phyloP scores from a whole-genome alignment of 2,329 filamentous ascomycete species.

The Cucurbitaria berberidis region DNA sequence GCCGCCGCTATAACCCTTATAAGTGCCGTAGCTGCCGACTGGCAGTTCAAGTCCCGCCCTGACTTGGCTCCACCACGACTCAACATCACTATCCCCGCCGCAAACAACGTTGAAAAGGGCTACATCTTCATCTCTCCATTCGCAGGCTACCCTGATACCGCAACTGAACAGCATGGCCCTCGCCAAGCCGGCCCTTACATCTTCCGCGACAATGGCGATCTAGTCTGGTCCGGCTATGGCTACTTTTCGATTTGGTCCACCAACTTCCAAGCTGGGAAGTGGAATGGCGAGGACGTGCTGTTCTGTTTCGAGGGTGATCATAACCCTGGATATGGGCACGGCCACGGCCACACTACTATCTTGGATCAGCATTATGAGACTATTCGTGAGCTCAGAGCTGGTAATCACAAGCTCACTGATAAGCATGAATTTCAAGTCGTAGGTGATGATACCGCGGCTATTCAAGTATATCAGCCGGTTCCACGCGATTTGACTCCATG shows the following conservation, averaged over 20 bases:
- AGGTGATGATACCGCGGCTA: conserved; percentile 59
- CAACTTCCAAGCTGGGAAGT: conserved; percentile 61
- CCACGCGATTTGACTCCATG: conserved; percentile 47
- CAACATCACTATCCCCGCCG: conserved; percentile 55
- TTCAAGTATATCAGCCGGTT: conserved; percentile 61
- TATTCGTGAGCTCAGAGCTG: conserved; percentile 59
- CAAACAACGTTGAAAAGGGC: conserved; percentile 50
- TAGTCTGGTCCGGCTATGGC: conserved; percentile 64
- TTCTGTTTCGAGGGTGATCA: conserved; percentile 60
- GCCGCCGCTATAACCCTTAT: conserved; percentile 5
- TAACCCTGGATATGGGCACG: conserved; percentile 14
- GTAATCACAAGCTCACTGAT: conserved; percentile 50
- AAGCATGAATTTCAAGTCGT: conserved; percentile 64
- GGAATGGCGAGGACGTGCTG: conserved; percentile 60
- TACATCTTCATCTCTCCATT: conserved; percentile 55
- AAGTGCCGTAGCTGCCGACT: conserved; percentile 52
- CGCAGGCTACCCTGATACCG: conserved; percentile 26
- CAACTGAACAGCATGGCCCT: conserved; percentile 51
- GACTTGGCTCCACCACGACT: conserved; percentile 56
- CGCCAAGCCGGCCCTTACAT: conserved; percentile 63
- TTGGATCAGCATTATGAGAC: conserved; percentile 63
- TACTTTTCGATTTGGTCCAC: conserved; percentile 60
- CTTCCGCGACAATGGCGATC: conserved; percentile 60
- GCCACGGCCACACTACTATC: conserved; percentile 38
- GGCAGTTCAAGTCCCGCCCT: conserved; percentile 56